These are phyloP conservation scores for Eremomyces bilateralis DNA, from an alignment of 495 filamentous ascomycete species.

Conservation along the genomic window DNA sequence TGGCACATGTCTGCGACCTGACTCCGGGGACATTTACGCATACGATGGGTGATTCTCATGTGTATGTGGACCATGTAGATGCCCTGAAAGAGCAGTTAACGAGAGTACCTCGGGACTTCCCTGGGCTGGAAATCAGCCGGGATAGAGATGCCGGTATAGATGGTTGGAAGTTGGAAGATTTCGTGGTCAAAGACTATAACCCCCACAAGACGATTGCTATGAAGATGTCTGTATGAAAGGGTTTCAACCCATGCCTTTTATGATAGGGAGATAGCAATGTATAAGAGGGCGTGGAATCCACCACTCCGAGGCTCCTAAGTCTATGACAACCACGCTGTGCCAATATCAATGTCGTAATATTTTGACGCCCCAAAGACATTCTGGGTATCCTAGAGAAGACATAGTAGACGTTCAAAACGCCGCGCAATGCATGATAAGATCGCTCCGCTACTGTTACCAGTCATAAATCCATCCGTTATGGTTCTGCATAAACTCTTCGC, in stretches of 20 bases:
- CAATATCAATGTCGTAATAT: too few species aligned
- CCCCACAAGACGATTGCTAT: slow-evolving; percentile 81
- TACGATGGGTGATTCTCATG: slow-evolving; percentile 90
- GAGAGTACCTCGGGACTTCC: slow-evolving; percentile 64
- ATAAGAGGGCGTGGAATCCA: too few species aligned
- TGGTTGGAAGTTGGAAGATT: slow-evolving; percentile 73
- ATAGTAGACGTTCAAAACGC: too few species aligned
- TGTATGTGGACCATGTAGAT: slow-evolving; percentile 84
- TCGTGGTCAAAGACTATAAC: slow-evolving; percentile 69
- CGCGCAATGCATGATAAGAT: neutral
- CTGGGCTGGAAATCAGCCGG: slow-evolving; percentile 45
- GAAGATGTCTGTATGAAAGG: slow-evolving; percentile 80
- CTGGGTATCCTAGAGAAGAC: too few species aligned
- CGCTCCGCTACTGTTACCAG: slow-evolving; percentile 37
- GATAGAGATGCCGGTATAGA: slow-evolving; percentile 50
- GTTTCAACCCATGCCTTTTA: too few species aligned
- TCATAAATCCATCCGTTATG: slow-evolving; percentile 83
- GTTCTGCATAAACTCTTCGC: slow-evolving; percentile 58
- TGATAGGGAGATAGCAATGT: too few species aligned
- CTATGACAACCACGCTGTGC: too few species aligned
- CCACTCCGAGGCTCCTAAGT: too few species aligned
- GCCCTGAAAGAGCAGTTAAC: slow-evolving; percentile 60
- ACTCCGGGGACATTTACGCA: slow-evolving; percentile 70
- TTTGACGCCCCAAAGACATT: too few species aligned
- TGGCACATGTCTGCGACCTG: slow-evolving; percentile 68